Evolutionary conservation across 192 early-diverging fungal species (phyloP).

Genomic region (Coemansia sp.): DNA sequence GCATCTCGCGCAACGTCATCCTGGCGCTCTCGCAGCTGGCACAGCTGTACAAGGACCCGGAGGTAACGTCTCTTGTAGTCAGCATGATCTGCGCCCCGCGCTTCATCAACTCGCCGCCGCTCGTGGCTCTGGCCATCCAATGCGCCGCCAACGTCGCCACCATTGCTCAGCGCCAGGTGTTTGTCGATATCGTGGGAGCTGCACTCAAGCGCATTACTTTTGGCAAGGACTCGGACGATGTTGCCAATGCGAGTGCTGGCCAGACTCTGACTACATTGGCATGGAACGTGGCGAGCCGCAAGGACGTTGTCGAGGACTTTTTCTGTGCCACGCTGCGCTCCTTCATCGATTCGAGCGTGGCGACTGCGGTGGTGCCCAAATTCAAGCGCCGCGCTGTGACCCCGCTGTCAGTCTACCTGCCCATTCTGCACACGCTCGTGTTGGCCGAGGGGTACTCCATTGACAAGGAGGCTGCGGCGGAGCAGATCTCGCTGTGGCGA

Average conservation of each 20-base stretch:
- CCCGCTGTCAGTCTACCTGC: slow-evolving; percentile 58
- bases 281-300: slow-evolving; percentile 13
- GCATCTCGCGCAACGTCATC: slow-evolving; percentile 45
- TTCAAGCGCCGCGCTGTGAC: slow-evolving; percentile 16
- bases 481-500: slow-evolving; percentile 74
- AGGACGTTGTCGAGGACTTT: slow-evolving; percentile 28
- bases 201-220: slow-evolving; percentile 39
- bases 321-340: slow-evolving; percentile 32
- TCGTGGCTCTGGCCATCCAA: slow-evolving; percentile 60
- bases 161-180: slow-evolving; percentile 57
- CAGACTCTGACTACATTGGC: slow-evolving; percentile 28
- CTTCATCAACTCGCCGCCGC: slow-evolving; percentile 45
- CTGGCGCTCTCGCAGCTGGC: slow-evolving; percentile 40
- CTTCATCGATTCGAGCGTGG: slow-evolving; percentile 45
- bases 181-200: slow-evolving; percentile 62
- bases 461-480: slow-evolving; percentile 60
- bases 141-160: slow-evolving; percentile 66
- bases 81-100: slow-evolving; percentile 69
- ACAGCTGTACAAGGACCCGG: slow-evolving; percentile 30
- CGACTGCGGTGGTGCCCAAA: slow-evolving; percentile 8
- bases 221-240: slow-evolving; percentile 13
- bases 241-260: slow-evolving; percentile 25
- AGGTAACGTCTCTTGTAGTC: slow-evolving; percentile 63
- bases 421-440: slow-evolving; percentile 64
- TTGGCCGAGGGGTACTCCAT: slow-evolving; percentile 62